A percentile compares a stretch with the other conserved stretches of the same genome.
These are phyloP conservation scores for Stromatinia cepivora DNA, from an alignment of 2,329 filamentous ascomycete species.

Conservation along the genomic window DNA sequence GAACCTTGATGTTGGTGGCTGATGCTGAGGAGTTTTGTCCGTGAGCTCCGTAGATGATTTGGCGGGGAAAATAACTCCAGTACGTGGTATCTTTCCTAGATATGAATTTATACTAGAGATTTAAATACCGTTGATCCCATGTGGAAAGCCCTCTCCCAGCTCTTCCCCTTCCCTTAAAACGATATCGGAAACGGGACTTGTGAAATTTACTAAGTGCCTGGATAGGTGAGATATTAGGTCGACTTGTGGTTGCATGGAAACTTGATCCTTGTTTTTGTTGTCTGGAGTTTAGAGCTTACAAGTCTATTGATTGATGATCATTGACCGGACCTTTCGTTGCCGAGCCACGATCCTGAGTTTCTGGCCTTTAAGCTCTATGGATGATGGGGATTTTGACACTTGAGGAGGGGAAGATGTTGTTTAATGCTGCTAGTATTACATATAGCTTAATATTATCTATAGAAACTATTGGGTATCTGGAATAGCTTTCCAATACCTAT, in stretches of 20 bases:
- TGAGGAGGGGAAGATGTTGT: background rate
- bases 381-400: background rate
- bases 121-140: too few relatives aligned
- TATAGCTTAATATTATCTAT: background rate
- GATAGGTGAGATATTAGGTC: background rate
- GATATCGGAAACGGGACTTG: too few relatives aligned
- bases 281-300: background rate
- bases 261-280: background rate
- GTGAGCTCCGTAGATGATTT: background rate
- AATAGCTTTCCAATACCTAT: background rate
- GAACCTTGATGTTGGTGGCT: slow-evolving; percentile 5
- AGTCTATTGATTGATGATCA: background rate
- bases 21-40: background rate
- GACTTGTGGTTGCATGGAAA: background rate
- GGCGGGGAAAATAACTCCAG: too few relatives aligned
- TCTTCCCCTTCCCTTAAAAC: too few relatives aligned
- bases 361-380: background rate
- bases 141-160: too few relatives aligned
- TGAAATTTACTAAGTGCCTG: background rate
- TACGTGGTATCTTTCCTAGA: too few relatives aligned
- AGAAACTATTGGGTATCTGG: background rate
- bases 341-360: background rate
- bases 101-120: too few relatives aligned
- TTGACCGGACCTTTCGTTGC: background rate
- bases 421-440: background rate